Percentiles rank a stretch among this genome's conserved stretches.
Evolutionary conservation across 345 rosid genomes (phyloP).

Genomic region (Lepidium didymum): DNA sequence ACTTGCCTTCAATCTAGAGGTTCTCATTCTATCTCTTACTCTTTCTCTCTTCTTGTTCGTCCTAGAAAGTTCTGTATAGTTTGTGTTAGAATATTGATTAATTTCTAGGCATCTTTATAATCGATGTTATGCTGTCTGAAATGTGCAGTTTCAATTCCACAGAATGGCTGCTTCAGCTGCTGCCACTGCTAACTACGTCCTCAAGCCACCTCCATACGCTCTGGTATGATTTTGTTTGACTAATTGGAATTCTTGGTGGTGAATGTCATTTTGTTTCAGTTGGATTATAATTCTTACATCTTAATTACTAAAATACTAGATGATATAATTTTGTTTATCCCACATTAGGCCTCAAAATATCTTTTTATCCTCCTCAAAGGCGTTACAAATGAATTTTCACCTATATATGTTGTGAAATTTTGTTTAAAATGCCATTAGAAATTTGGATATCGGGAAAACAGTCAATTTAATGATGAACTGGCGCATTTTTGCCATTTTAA

Average conservation of each 20-base stretch:
- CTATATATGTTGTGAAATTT: too few relatives aligned
- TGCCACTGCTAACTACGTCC: constrained; percentile 54
- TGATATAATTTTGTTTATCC: neutral
- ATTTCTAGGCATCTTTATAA: neutral
- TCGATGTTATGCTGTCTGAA: neutral
- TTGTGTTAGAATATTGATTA: neutral
- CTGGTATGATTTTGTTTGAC: constrained; percentile 37
- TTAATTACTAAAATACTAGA: neutral
- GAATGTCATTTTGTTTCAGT: neutral
- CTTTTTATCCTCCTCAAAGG: neutral
- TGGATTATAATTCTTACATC: neutral
- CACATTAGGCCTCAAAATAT: neutral
- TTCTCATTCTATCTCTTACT: neutral
- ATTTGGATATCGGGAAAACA: too few relatives aligned
- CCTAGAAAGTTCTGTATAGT: neutral
- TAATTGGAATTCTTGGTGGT: neutral
- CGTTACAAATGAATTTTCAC: neutral
- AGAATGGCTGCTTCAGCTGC: constrained; percentile 33
- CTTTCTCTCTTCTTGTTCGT: neutral
- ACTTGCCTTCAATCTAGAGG: constrained; percentile 1
- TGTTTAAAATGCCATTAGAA: too few relatives aligned
- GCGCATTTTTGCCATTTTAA: too few relatives aligned
- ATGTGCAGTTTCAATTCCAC: constrained; percentile 38
- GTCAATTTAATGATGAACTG: too few relatives aligned
- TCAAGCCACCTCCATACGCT: constrained; percentile 79